Base-by-base conservation (phyloP, 225 moss, liverwort and hornwort genomes). In the Marchantia paleacea region DNA sequence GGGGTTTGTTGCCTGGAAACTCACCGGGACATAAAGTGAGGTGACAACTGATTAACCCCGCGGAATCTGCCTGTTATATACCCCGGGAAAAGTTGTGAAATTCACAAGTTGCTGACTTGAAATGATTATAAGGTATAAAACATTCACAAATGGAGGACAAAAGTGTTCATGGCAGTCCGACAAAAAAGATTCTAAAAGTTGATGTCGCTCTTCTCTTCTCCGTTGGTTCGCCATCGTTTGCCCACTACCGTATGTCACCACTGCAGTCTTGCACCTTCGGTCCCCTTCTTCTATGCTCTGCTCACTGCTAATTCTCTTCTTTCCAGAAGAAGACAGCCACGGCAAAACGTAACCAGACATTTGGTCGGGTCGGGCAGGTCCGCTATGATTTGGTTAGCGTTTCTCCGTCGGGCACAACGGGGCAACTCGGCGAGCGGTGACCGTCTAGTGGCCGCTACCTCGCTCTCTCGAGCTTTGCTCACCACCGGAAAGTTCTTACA, bases 51-150 rank as follows among this genome's bases (percentile, higher is more conserved):
- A 57, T 19, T 57, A 57, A 57, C 57, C 57, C 57, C 19, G 57
- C 19, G 57, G 57, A 57, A 57, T 57, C 57, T 57, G 14, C 67
- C 29, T 30, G 67, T 29, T 67, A 20, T 28, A 29, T 67, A 15
- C 67, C n/a, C 57, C 67, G 11, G 11, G 4, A 67, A 67, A 67
- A 67, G 67, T 66, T 66, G 66, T 3, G 69, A 39, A 31, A 47
- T 47, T 26, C 69, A 69, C 69, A 69, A 69, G 69, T 69, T 69
- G 69, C 31, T 13, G 31, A 47, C 69, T 47, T 7, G 69, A 47
- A 69, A 69, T 69, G 69, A 69, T 69, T 69, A 69, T 30, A 69
- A 47, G 69, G 69, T 19, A 69, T 69, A 69, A 69, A 69, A 69
- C 69, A 69, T 69, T 47, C 39, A 69, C 31, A 30, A 5, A 47